Evolutionary conservation across 2,329 filamentous ascomycete species (phyloP).

Genomic region (Aspergillus neoniger): DNA sequence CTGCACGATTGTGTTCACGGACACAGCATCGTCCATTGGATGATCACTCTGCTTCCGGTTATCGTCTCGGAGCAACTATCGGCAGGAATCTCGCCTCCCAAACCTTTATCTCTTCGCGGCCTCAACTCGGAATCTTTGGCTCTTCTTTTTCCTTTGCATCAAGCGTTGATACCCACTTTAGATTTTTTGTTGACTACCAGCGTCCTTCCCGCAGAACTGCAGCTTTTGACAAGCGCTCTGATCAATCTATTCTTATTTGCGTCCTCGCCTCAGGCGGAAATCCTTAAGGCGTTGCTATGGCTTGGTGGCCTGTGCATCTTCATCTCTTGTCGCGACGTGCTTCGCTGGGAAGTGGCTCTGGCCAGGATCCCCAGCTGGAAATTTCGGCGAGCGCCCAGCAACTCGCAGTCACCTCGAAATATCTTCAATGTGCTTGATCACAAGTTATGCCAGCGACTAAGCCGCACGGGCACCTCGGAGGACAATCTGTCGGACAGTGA

Average conservation of each 20-base stretch:
- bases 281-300: constrained; percentile 84
- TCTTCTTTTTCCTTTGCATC: constrained; percentile 80
- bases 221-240: constrained; percentile 78
- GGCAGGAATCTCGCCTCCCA: constrained; percentile 36
- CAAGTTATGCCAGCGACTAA: constrained; percentile 53
- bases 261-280: constrained; percentile 76
- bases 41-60: constrained; percentile 70
- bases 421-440: constrained; percentile 46
- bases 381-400: constrained; percentile 62
- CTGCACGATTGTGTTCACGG: constrained; percentile 58
- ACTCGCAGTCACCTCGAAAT: constrained; percentile 38
- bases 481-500: constrained; percentile 44
- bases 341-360: constrained; percentile 80
- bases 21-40: constrained; percentile 74
- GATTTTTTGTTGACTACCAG: constrained; percentile 86
- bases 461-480: constrained; percentile 39
- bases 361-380: constrained; percentile 91
- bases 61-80: constrained; percentile 51
- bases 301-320: constrained; percentile 76
- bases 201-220: constrained; percentile 80
- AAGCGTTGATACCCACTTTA: constrained; percentile 70
- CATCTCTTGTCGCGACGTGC: constrained; percentile 69
- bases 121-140: constrained; percentile 61
- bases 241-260: constrained; percentile 80
- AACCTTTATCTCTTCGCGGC: constrained; percentile 34